Base-by-base conservation (phyloP, 2,329 filamentous ascomycete genomes). In the Coniella vitis region DNA sequence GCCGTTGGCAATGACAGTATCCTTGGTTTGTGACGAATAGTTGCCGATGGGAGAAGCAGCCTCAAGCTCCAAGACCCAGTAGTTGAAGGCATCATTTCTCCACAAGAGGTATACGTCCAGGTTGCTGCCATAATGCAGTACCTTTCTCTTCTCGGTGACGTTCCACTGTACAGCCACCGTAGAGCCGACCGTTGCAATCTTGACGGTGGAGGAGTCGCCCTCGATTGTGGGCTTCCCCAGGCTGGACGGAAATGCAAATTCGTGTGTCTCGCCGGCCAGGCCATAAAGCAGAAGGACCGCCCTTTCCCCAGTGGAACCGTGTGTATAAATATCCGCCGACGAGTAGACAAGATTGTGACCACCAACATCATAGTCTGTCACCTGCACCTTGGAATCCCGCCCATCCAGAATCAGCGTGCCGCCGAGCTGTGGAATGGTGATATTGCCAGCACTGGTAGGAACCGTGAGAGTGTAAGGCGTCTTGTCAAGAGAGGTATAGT, bases 251-350 rank as follows among this genome's bases (percentile, higher is more conserved):
- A 83, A 58, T 0, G 76, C 77, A 25, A 86, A 66, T 56, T 87
- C 84, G 53, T 87, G 81, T 1, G 69, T 66, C 57, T 87, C 84
- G 13, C 71, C 71, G 0, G 74, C 68, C 0, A 78, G 81, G 3
- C 79, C 80, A 54, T 87, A 87, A 3, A 87, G 64, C 2, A 87
- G 63, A 2, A 86, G 63, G 1, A 81, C 74, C 13, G 78, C 82
- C 61, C 74, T 76, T 35, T 74, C 66, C 0, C 69, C 70, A 51
- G 83, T 81, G 45, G 76, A 72, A 61, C 87, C 83, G 78, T 82
- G 85, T 0, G 82, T 86, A 53, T 83, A 79, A 20, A 87, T 76
- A 57, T 88, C 84, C 0, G 81, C 81, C 2, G 84, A 83, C 0
- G 80, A 86, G 63, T 87, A 88, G 1, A 86, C 61, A 14, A 88